Base-by-base conservation (phyloP, 495 filamentous ascomycete genomes). In the Geoglossum glabrum region DNA sequence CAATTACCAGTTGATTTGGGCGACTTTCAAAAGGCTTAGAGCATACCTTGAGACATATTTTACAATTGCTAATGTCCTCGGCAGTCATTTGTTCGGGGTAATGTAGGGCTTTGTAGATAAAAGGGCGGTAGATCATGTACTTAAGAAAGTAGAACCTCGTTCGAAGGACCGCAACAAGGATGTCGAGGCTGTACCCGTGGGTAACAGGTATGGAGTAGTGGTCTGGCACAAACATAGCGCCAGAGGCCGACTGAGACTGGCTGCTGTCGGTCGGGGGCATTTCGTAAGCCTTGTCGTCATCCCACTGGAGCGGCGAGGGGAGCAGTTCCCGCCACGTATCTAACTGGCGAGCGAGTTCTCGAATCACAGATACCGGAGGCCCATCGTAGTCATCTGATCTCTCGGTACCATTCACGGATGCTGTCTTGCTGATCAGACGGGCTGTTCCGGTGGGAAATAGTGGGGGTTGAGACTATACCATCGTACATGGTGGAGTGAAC, bases 81-180 rank as follows among this genome's bases (percentile, higher is more conserved):
- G 72, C 63, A 8, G 70, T 76, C 67, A 79, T 71, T 52, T 70
- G 63, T 40, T 79, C 71, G 0, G 78, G 74, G 59, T 72, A 72
- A 63, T 80, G 77, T 30, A 82, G 64, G 1, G 76, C 78, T 61
- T 82, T 82, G 71, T 79, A 82, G 38, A 81, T 61, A 59, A 78
- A 82, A 11, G 79, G 77, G 15, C 76, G 72, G 60, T 80, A 71
- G 57, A 80, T 72, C 54, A 81, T 69, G 65, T 76, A 80, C 49
- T 76, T 75, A 13, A 75, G 71, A 65, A 79, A 77, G 65, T 80
- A 80, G 67, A 77, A 82, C 34, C 74, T 69, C 4, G 77, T 75
- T 47, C 79, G 72, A 9, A 82, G 69, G 26, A 76, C 66, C 5
- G 79, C 77, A 17, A 76, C 71, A 43, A 79, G 72, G 46, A 80